Evolutionary conservation across 2,329 filamentous ascomycete species (phyloP), one percentile per base, ranked within the genome.

Genomic region (Thyridium curvatum): DNA sequence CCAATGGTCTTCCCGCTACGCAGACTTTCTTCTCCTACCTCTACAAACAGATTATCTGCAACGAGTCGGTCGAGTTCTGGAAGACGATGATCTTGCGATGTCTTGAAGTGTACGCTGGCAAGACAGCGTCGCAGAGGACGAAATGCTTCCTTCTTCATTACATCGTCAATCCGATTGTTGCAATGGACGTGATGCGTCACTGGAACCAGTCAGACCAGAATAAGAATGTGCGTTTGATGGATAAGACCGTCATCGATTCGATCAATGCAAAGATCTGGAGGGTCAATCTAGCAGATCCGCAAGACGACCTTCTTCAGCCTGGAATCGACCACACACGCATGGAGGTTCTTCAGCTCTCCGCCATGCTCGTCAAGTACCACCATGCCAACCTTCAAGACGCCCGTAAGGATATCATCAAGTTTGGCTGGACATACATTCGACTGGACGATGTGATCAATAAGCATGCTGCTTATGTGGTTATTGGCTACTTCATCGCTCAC

Each of bases 401-500:
- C 3, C 82, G 94, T 30, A 98, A 98, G 62, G 93, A 98, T 47
- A 91, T 98, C 45, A 98, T 98, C 55, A 97, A 96, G 63, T 98
- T 97, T 61, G 90, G 89, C 3, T 99, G 93, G 93, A 95, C 90
- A 14, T 97, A 95, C 56, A 98, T 98, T 52, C 81, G 87, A 17
- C 76, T 98, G n/a, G 94, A 99, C 55, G 93, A 99, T 60, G 86
- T 95, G 41, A 95, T 98, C 68, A 98, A 97, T 69, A 98, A 98
- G 61, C 93, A 97, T 59, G 93, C 91, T 1, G 90, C 93, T 3
- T 98, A 98, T 53, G 91, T 96, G 5, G 80, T 98, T 6, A 94
- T 98, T 44, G 89, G 87, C 3, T 98, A 96, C 62, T 98, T 98
- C 66, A 96, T 98, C 52, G 87, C 88, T 1, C 86, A 94, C 47